A percentile compares a stretch with the other conserved stretches of the same genome.
Conservation (phyloP, 345 rosid genomes). For the Salix dunnii region DNA sequence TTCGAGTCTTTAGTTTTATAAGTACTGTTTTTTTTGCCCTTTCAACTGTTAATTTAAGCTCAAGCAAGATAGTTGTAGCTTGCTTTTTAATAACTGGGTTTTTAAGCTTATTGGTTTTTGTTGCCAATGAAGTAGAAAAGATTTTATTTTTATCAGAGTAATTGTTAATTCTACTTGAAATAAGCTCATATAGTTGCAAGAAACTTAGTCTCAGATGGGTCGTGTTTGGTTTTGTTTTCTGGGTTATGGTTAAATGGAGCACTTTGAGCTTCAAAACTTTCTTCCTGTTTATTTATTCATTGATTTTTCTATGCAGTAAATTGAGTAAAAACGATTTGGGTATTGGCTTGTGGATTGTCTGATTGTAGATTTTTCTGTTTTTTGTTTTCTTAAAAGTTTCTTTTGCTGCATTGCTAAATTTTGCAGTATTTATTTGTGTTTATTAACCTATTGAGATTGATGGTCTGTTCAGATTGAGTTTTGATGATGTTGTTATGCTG, state of each 20-base stretch:
- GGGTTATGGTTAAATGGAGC: not conserved
- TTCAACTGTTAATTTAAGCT: not conserved
- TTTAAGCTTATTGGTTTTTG: not conserved
- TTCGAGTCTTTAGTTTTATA: not conserved
- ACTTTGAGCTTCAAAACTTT: not conserved
- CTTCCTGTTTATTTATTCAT: not conserved
- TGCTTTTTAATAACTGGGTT: not conserved
- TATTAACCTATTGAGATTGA: not conserved
- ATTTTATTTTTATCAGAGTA: not conserved
- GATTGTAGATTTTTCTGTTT: not conserved
- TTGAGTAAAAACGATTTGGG: not conserved
- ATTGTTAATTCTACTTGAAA: not conserved
- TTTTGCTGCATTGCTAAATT: not conserved
- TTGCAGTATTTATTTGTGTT: not conserved
- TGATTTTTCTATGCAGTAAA: not conserved
- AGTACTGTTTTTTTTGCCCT: not conserved
- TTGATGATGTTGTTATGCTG: constrained; percentile 17
- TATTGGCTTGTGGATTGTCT: not conserved
- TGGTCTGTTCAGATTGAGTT: constrained; percentile 3
- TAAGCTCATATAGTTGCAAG: not conserved
- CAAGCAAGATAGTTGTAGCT: not conserved
- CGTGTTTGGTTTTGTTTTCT: not conserved
- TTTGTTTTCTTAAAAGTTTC: not conserved
- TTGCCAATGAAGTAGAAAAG: not conserved
- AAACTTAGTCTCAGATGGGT: not conserved